phyloP scores from a whole-genome alignment of 768 basidiomycete genomes.

The Russula sp. region DNA sequence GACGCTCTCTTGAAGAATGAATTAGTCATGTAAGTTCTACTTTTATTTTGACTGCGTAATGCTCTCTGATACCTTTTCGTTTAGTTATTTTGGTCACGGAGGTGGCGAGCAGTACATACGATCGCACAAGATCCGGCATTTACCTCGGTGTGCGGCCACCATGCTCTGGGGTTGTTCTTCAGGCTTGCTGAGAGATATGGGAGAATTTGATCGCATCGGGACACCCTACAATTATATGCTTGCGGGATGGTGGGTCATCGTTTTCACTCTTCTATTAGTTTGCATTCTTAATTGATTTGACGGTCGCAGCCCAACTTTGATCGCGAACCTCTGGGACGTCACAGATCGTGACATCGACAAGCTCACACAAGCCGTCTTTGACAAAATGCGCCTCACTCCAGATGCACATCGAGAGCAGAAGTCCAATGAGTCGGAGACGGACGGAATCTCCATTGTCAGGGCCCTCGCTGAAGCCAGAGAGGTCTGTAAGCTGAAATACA shows the following conservation, averaged over 20 bases:
- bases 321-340: conserved; percentile 98
- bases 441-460: conserved; percentile 53
- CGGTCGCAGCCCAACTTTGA: conserved; percentile 65
- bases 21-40: conserved; percentile 78
- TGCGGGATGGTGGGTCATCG: conserved; percentile 81
- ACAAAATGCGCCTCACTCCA: conserved; percentile 55
- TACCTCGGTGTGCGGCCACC: conserved; percentile 84
- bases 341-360: conserved; percentile 97
- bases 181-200: conserved; percentile 82
- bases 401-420: conserved; percentile 33
- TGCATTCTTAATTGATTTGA: background rate
- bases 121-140: conserved; percentile 77
- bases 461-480: conserved; percentile 81
- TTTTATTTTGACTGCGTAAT: background rate
- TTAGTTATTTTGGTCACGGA: conserved; percentile 95
- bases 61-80: conserved; percentile 8
- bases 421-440: conserved; percentile 27
- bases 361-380: conserved; percentile 80
- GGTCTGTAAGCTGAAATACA: conserved; percentile 83
- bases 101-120: conserved; percentile 93
- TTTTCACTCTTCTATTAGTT: background rate
- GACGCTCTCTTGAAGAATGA: conserved; percentile 71
- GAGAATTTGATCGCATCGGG: conserved; percentile 89
- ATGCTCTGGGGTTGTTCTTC: conserved; percentile 99
- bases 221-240: conserved; percentile 95